These are phyloP conservation scores for Verticillium albo-atrum DNA, from an alignment of 2,329 filamentous ascomycete genomes.

Conservation along the genomic window DNA sequence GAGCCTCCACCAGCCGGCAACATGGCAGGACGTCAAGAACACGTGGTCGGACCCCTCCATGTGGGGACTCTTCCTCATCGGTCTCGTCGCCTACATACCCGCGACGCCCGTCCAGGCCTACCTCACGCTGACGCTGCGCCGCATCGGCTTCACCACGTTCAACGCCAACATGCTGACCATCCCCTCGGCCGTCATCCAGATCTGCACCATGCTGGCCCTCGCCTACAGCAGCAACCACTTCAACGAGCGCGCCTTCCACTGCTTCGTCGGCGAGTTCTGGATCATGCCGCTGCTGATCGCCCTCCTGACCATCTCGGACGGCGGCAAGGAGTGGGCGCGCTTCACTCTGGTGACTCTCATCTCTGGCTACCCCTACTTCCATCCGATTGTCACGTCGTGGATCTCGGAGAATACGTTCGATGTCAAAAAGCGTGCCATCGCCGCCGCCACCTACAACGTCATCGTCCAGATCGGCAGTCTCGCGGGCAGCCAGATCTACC, in stretches of 20 bases:
- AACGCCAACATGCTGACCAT: constrained; percentile 60
- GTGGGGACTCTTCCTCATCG: constrained; percentile 46
- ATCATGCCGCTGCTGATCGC: constrained; percentile 46
- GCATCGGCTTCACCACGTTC: constrained; percentile 54
- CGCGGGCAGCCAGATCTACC: constrained; percentile 43
- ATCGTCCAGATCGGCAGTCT: constrained; percentile 41
- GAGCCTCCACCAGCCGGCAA: constrained; percentile 36
- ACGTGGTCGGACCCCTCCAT: constrained; percentile 41
- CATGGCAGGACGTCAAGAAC: constrained; percentile 34
- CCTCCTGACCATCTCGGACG: constrained; percentile 42
- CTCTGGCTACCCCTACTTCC: constrained; percentile 53
- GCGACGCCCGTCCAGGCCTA: constrained; percentile 43
- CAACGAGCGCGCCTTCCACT: constrained; percentile 49
- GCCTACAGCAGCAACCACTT: constrained; percentile 52
- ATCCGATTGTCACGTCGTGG: constrained; percentile 49
- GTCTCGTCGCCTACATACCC: constrained; percentile 44
- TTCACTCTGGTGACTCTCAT: constrained; percentile 48
- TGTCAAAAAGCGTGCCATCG: constrained; percentile 43
- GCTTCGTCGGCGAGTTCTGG: constrained; percentile 48
- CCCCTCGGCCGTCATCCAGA: constrained; percentile 51
- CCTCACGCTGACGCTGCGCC: constrained; percentile 51
- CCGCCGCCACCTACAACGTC: constrained; percentile 43
- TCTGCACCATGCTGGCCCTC: constrained; percentile 49
- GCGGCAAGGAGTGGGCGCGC: constrained; percentile 44
- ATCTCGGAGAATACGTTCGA: constrained; percentile 45